Conservation (phyloP, 2,329 filamentous ascomycete genomes). For the Paraphaeosphaeria sporulosa region DNA sequence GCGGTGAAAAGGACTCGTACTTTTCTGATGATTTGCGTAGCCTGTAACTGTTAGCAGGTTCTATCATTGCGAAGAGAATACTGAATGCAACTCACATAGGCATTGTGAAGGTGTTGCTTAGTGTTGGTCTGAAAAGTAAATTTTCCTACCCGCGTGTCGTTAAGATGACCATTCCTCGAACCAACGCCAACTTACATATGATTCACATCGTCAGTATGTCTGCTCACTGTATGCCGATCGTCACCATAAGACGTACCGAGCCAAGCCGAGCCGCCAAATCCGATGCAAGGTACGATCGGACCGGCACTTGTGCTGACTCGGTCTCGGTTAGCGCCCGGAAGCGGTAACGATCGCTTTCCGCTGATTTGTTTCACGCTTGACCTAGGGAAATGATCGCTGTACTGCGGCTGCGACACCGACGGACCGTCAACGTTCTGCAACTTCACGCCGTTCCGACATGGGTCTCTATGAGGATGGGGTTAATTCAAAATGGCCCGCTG, state of each 20-base stretch:
- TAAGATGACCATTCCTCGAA: not conserved
- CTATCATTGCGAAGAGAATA: not conserved
- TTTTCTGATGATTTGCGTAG: conserved; percentile 55
- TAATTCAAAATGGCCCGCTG: conserved; percentile 1
- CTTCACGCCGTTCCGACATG: not conserved
- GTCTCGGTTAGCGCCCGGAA: not conserved
- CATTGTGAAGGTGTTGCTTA: not conserved
- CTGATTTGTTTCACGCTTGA: no score
- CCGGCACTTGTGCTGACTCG: not conserved
- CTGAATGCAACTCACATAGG: not conserved
- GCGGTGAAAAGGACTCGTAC: conserved; percentile 73
- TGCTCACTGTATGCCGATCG: not conserved
- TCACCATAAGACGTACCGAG: not conserved
- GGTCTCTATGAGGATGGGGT: not conserved
- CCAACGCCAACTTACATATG: not conserved
- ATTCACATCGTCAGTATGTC: not conserved
- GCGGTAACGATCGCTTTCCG: not conserved
- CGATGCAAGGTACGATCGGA: conserved; percentile 3
- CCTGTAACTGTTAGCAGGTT: not conserved
- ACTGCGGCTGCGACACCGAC: not conserved
- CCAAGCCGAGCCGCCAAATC: conserved; percentile 1
- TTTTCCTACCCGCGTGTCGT: not conserved
- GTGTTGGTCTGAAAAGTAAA: no score
- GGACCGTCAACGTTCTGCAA: not conserved
- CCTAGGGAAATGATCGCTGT: no score